Percentiles rank a stretch among this genome's conserved stretches.
Evolutionary conservation across 2,329 filamentous ascomycete genomes (phyloP).

Genomic region (Grosmannia serpens): DNA sequence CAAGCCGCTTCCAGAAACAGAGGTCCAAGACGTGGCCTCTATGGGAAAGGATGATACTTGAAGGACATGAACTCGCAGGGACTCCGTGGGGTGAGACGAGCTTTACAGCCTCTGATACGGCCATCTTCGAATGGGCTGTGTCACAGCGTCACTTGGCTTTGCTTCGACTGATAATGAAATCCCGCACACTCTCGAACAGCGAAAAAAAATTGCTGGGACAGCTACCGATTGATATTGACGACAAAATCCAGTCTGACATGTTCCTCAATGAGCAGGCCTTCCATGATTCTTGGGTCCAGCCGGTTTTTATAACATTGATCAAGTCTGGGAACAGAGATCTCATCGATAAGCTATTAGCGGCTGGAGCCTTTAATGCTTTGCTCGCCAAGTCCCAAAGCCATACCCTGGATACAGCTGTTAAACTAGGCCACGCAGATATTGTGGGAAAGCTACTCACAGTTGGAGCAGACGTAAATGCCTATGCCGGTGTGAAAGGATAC

Average conservation of each 20-base stretch:
- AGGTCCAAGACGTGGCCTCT: background rate
- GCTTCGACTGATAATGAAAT: background rate
- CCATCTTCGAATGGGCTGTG: background rate
- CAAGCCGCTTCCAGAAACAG: background rate
- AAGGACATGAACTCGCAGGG: background rate
- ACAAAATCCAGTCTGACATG: background rate
- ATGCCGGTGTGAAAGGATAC: too few species aligned
- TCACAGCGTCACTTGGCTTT: background rate
- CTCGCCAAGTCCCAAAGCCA: background rate
- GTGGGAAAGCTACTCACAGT: background rate
- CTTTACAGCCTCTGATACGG: background rate
- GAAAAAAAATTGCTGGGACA: background rate
- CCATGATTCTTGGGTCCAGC: background rate
- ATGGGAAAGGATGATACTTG: background rate
- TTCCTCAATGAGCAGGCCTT: background rate
- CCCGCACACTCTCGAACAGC: background rate
- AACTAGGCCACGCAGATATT: background rate
- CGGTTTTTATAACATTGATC: background rate
- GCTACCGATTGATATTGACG: background rate
- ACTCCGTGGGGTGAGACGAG: background rate
- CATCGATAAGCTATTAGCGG: background rate
- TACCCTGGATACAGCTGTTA: background rate
- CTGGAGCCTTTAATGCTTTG: background rate
- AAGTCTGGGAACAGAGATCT: background rate
- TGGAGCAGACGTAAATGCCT: background rate